A percentile compares a stretch with the other conserved stretches of the same genome.
These are phyloP conservation scores for Trichoderma virens DNA, from an alignment of 495 filamentous ascomycete genomes.

Conservation along the genomic window DNA sequence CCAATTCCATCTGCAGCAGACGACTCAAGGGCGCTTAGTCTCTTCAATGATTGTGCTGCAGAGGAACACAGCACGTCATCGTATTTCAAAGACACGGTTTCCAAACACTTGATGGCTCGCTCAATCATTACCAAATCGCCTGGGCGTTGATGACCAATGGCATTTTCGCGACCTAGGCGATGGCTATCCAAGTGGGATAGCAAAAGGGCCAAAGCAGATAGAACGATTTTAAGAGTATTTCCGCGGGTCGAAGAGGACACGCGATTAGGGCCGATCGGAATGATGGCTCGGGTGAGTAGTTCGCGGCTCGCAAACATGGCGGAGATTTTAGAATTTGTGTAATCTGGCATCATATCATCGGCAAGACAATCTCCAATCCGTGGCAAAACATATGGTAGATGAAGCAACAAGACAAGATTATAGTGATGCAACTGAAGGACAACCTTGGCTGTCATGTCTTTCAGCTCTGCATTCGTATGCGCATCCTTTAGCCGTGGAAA, in stretches of 20 bases:
- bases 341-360: not conserved
- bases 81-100: not conserved
- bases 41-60: not conserved
- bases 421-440: slow-evolving; percentile 21
- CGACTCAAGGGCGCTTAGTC: not conserved
- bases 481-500: slow-evolving; percentile 13
- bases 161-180: slow-evolving; percentile 12
- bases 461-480: slow-evolving; percentile 8
- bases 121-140: slow-evolving; percentile 9
- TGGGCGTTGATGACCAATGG: slow-evolving; percentile 20
- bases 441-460: slow-evolving; percentile 15
- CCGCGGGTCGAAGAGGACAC: not conserved
- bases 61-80: not conserved
- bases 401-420: slow-evolving; percentile 1
- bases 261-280: not conserved
- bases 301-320: slow-evolving; percentile 4
- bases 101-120: slow-evolving; percentile 15
- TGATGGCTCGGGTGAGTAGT: not conserved
- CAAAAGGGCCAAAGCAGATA: slow-evolving; percentile 3
- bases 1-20: not conserved
- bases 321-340: slow-evolving; percentile 16
- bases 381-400: slow-evolving; percentile 7
- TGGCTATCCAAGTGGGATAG: slow-evolving; percentile 16
- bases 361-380: not conserved
- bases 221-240: not conserved